A percentile compares a stretch with the other conserved stretches of the same genome.
phyloP scores from a whole-genome alignment of 2,329 filamentous ascomycete genomes.

The Verticillium longisporum region DNA sequence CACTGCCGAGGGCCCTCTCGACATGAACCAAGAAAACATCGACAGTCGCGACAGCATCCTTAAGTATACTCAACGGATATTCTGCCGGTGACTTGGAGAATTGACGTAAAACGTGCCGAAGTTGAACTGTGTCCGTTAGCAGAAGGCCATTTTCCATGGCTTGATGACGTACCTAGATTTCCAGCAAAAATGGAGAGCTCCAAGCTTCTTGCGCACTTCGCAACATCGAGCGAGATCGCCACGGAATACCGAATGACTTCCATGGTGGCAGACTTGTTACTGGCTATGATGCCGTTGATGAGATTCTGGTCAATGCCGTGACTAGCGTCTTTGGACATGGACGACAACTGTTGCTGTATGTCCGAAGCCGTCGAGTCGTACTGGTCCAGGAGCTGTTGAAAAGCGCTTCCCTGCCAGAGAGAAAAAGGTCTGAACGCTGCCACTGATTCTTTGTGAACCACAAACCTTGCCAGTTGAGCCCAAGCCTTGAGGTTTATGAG shows the following conservation, averaged over 20 bases:
- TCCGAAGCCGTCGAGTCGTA: constrained; percentile 49
- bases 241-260: constrained; percentile 45
- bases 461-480: constrained; percentile 54
- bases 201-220: constrained; percentile 38
- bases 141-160: background rate
- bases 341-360: constrained; percentile 47
- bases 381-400: constrained; percentile 50
- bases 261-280: constrained; percentile 45
- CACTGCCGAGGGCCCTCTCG: constrained; percentile 26
- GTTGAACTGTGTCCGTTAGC: constrained; percentile 26
- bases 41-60: constrained; percentile 36
- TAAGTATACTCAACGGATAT: constrained; percentile 42
- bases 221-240: constrained; percentile 42
- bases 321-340: constrained; percentile 38
- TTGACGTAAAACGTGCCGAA: constrained; percentile 44
- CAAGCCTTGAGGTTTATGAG: constrained; percentile 58
- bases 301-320: constrained; percentile 34
- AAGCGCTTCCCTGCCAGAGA: constrained; percentile 49
- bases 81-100: constrained; percentile 34
- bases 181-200: constrained; percentile 40
- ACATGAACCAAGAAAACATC: constrained; percentile 39
- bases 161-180: constrained; percentile 30
- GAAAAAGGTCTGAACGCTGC: constrained; percentile 39
- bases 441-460: constrained; percentile 35
- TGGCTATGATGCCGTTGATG: constrained; percentile 40